Evolutionary conservation across 148 eudicot species (phyloP).

Genomic region (Vaccinium darrowii): DNA sequence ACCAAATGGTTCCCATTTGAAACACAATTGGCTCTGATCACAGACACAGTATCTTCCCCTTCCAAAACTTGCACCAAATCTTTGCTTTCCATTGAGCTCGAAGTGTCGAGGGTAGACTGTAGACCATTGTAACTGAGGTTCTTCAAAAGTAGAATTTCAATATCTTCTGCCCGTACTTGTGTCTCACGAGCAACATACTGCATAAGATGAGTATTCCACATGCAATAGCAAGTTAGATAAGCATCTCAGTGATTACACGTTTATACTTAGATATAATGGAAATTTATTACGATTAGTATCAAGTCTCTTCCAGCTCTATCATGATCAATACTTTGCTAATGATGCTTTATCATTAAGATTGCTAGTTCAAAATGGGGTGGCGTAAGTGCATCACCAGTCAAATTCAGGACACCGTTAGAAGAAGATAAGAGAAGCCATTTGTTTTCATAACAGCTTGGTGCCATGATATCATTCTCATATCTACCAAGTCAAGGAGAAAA

Average conservation of each 20-base stretch:
- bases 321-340: neutral
- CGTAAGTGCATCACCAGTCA: conserved; percentile 17
- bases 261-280: neutral
- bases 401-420: conserved; percentile 10
- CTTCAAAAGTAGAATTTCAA: conserved; percentile 23
- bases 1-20: conserved; percentile 21
- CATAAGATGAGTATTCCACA: conserved; percentile 4
- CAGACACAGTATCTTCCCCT: conserved; percentile 19
- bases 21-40: conserved; percentile 9
- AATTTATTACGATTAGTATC: neutral
- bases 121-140: neutral
- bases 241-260: neutral
- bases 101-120: neutral
- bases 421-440: conserved; percentile 5
- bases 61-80: conserved; percentile 16
- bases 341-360: neutral
- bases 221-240: neutral
- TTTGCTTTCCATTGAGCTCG: conserved; percentile 11
- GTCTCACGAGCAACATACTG: conserved; percentile 30
- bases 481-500: neutral
- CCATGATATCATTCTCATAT: neutral
- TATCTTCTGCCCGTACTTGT: conserved; percentile 18
- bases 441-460: neutral
- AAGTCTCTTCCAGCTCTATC: neutral
- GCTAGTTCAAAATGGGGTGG: neutral